Evolutionary conservation across 1,284 basidiomycete genomes (phyloP).

Genomic region (Clitocybe nebularis): DNA sequence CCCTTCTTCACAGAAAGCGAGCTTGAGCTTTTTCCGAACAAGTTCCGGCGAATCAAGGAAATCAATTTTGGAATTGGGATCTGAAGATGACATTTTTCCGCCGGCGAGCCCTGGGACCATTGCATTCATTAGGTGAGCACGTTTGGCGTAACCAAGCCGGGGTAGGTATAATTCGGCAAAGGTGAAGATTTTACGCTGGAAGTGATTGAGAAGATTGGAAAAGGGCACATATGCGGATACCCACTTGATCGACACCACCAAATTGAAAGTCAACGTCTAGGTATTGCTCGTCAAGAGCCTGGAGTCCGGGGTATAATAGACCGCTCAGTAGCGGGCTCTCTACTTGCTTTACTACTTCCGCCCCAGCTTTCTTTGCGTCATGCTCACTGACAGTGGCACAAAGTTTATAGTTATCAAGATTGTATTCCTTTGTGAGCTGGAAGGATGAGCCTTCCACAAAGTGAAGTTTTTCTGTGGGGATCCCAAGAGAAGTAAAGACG

Average conservation of each 20-base stretch:
- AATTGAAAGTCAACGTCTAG: slow-evolving; percentile 97
- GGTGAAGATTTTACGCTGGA: slow-evolving; percentile 95
- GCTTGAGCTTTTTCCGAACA: slow-evolving; percentile 88
- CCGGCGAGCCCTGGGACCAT: slow-evolving; percentile 97
- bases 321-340: slow-evolving; percentile 89
- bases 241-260: slow-evolving; percentile 93
- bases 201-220: slow-evolving; percentile 5
- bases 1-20: slow-evolving; percentile 94
- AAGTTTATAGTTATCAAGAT: slow-evolving; percentile 91
- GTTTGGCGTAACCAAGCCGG: slow-evolving; percentile 89
- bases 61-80: slow-evolving; percentile 96
- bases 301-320: slow-evolving; percentile 93
- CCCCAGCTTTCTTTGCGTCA: slow-evolving; percentile 98
- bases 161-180: slow-evolving; percentile 96
- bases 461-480: slow-evolving; percentile 80
- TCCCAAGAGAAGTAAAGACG: slow-evolving; percentile 86
- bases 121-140: slow-evolving; percentile 96
- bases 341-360: slow-evolving; percentile 98
- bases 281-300: slow-evolving; percentile 98
- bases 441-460: slow-evolving; percentile 92
- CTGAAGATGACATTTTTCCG: slow-evolving; percentile 99
- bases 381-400: slow-evolving; percentile 90
- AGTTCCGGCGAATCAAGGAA: slow-evolving; percentile 88
- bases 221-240: slow-evolving; percentile 16
- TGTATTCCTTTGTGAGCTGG: slow-evolving; percentile 92